Base-by-base conservation (phyloP, 495 filamentous ascomycete species). In the Lasiosphaeria ovina region DNA sequence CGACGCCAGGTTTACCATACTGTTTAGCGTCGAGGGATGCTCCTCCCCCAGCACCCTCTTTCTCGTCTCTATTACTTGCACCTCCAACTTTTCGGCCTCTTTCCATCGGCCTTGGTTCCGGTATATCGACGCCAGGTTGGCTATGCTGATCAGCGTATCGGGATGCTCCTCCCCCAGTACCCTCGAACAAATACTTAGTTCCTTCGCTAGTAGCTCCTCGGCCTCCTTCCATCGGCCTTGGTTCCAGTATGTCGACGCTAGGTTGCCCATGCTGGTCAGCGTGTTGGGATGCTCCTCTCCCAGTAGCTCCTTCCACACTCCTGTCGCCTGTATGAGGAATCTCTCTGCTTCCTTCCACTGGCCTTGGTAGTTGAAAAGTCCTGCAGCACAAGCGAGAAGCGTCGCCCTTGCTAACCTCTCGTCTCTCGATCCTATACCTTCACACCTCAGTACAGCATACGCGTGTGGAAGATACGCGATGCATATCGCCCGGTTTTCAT, bases 221-320 rank as follows among this genome's bases (percentile, higher is more conserved):
- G n/a, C n/a, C n/a, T n/a, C n/a, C n/a, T n/a, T n/a, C n/a, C n/a
- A n/a, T n/a, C n/a, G n/a, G n/a, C n/a, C n/a, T n/a, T n/a, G n/a
- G n/a, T n/a, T n/a, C n/a, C n/a, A 80, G 58, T 5, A 75, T 80
- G n/a, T 64, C 31, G 16, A 72, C n/a, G 75, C 72, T 8, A 81
- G 71, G 59, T 78, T 76, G 35, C n/a, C 55, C 63, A 79, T 78
- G 34, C 64, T 72, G 0, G 47, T 68, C 44, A 82, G 54, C 8
- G 75, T 79, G 14, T 60, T 4, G 24, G 72, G 72, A n/a, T n/a
- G n/a, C n/a, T n/a, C n/a, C n/a, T n/a, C n/a, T n/a, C n/a, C n/a
- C n/a, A n/a, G n/a, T n/a, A 67, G 35, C 59, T 34, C 63, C 55
- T 68, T 71, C 0, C 52, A 62, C 4, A 50, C 65, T 51, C 74